Percentiles rank a stretch among this genome's conserved stretches.
Evolutionary conservation across 2,329 filamentous ascomycete genomes (phyloP).

Genomic region (Colletotrichum musicola): DNA sequence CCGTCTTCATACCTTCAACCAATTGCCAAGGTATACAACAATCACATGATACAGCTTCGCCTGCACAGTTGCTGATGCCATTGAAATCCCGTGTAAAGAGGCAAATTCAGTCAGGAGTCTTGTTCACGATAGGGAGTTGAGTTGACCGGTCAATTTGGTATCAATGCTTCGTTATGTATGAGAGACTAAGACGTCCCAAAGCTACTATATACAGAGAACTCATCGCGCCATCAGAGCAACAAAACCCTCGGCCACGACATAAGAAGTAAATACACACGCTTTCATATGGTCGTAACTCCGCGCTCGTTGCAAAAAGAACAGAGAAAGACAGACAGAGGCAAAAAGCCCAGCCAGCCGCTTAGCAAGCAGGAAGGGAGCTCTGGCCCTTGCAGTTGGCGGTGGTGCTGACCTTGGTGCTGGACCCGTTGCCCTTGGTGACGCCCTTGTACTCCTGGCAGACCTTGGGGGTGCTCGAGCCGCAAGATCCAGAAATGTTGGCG

Average conservation of each 20-base stretch:
- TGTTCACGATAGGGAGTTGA: too few species aligned
- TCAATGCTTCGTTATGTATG: constrained; percentile 15
- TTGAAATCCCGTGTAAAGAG: too few species aligned
- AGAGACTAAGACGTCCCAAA: background rate
- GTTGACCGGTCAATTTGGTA: background rate
- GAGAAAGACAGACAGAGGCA: too few species aligned
- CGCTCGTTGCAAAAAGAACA: constrained; percentile 7
- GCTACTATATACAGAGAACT: constrained; percentile 36
- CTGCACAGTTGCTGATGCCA: too few species aligned
- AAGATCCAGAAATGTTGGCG: constrained; percentile 41
- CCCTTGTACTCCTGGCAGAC: constrained; percentile 42
- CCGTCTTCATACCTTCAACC: too few species aligned
- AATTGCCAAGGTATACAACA: too few species aligned
- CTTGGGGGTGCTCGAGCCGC: constrained; percentile 38
- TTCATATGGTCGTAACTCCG: background rate
- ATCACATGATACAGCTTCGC: too few species aligned
- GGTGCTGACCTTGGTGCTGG: constrained; percentile 39
- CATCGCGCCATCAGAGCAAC: background rate
- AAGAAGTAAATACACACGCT: constrained; percentile 33
- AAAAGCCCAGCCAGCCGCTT: background rate
- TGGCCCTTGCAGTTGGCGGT: constrained; percentile 40
- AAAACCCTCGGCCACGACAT: background rate
- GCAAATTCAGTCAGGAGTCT: too few species aligned
- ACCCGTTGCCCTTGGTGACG: constrained; percentile 33
- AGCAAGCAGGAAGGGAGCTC: constrained; percentile 35